Evolutionary conservation across 352 stramenopile species (phyloP).

Genomic region (Phytophthora meadii): DNA sequence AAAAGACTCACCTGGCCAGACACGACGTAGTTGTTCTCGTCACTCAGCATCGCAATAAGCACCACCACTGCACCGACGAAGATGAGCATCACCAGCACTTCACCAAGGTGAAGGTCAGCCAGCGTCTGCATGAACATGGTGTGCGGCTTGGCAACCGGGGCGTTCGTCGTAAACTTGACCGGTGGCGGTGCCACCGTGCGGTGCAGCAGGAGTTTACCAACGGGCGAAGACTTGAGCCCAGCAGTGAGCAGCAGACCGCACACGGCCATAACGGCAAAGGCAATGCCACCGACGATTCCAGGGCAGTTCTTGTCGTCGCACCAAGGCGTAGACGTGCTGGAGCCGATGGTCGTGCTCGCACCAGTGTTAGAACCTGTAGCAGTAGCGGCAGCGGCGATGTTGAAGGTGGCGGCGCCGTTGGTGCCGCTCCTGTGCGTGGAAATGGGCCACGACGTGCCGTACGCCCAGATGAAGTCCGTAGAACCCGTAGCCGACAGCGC

Average conservation of each 20-base stretch:
- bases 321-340: slow-evolving; percentile 35
- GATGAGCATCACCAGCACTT: slow-evolving; percentile 70
- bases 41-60: slow-evolving; percentile 45
- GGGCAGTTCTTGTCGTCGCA: slow-evolving; percentile 74
- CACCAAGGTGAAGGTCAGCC: slow-evolving; percentile 64
- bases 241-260: slow-evolving; percentile 59
- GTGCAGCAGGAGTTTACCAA: slow-evolving; percentile 57
- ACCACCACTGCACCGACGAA: slow-evolving; percentile 62
- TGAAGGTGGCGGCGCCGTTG: slow-evolving; percentile 60
- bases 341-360: slow-evolving; percentile 32
- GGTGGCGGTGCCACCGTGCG: slow-evolving; percentile 53
- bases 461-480: slow-evolving; percentile 75
- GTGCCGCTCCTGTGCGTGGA: slow-evolving; percentile 53
- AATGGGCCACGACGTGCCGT: slow-evolving; percentile 74
- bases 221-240: slow-evolving; percentile 44
- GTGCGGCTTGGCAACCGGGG: slow-evolving; percentile 41
- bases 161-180: slow-evolving; percentile 63
- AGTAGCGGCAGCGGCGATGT: slow-evolving; percentile 38
- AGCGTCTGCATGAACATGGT: slow-evolving; percentile 62
- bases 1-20: slow-evolving; percentile 69
- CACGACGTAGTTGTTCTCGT: slow-evolving; percentile 44
- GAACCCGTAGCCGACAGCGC: slow-evolving; percentile 41
- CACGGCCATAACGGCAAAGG: slow-evolving; percentile 62
- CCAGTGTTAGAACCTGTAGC: slow-evolving; percentile 17
- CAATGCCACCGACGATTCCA: slow-evolving; percentile 57